Percentiles rank a stretch among this genome's conserved stretches.
Evolutionary conservation across 179 eudicot species (phyloP).

Genomic region (Amaranthus tricolor): DNA sequence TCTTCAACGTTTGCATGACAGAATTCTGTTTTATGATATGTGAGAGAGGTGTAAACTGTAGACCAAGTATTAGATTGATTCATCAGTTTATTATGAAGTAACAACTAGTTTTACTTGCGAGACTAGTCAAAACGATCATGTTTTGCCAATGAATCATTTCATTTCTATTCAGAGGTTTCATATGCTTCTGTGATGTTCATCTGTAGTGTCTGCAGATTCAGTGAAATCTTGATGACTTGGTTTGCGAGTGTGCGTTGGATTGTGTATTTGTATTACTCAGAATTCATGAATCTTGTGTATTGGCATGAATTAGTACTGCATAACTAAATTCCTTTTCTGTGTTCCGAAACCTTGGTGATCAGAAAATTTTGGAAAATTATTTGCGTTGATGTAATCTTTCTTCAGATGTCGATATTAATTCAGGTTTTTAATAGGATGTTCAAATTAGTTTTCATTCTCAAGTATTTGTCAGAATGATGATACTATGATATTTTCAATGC

Average conservation of each 20-base stretch:
- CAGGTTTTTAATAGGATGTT: background rate
- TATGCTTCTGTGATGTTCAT: background rate
- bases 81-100: constrained; percentile 4
- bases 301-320: background rate
- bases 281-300: background rate
- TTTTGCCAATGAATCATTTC: background rate
- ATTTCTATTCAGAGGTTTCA: background rate
- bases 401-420: background rate
- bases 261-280: background rate
- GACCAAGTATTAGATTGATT: background rate
- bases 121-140: background rate
- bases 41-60: background rate
- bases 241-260: background rate
- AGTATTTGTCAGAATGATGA: background rate
- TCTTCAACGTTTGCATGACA: background rate
- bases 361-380: no score
- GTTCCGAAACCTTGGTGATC: no score
- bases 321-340: no score
- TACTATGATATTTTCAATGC: background rate
- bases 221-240: background rate
- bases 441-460: background rate
- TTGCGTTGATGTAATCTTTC: background rate
- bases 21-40: background rate
- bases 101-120: background rate
- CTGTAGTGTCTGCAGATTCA: background rate